These are phyloP conservation scores for Pseudevernia furfuracea DNA, from an alignment of 495 filamentous ascomycete species.

Conservation along the genomic window DNA sequence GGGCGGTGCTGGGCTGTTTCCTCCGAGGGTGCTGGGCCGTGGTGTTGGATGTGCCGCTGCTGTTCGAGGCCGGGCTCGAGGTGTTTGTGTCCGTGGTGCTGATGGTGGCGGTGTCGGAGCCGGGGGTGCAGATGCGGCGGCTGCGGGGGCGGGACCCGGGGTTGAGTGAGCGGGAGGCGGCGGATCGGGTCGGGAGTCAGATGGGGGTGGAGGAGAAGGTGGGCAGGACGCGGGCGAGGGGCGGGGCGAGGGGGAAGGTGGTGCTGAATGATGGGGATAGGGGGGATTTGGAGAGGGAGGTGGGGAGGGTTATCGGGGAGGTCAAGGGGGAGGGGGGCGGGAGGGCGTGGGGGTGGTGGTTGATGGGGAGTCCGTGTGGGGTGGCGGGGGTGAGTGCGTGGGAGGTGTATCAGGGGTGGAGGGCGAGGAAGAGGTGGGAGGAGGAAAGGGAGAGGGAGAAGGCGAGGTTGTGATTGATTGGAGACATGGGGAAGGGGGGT, in stretches of 20 bases:
- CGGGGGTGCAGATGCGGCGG: constrained; percentile 68
- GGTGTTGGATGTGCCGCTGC: constrained; percentile 84
- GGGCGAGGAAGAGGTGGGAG: background rate
- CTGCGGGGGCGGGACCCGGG: constrained; percentile 63
- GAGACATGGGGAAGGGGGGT: no score
- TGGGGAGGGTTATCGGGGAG: constrained; percentile 53
- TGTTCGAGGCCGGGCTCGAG: constrained; percentile 84
- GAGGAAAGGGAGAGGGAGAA: constrained; percentile 4
- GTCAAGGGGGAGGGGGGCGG: constrained; percentile 54
- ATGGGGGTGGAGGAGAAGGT: constrained; percentile 78
- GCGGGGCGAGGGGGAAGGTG: constrained; percentile 53
- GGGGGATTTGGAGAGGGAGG: constrained; percentile 56
- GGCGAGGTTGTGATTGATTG: constrained; percentile 4
- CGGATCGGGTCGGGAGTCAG: constrained; percentile 75
- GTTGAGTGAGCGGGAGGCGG: constrained; percentile 69
- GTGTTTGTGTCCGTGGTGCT: constrained; percentile 70
- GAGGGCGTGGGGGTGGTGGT: constrained; percentile 61
- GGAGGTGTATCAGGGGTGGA: background rate
- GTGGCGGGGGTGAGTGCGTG: constrained; percentile 56
- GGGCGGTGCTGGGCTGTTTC: constrained; percentile 55
- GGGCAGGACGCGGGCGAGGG: constrained; percentile 46
- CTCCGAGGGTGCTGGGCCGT: constrained; percentile 71
- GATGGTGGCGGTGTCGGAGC: constrained; percentile 73
- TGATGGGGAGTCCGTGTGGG: constrained; percentile 53
- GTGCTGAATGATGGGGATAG: constrained; percentile 78